Conservation (phyloP, 2,329 filamentous ascomycete species). For the Knoxdaviesia proteae region DNA sequence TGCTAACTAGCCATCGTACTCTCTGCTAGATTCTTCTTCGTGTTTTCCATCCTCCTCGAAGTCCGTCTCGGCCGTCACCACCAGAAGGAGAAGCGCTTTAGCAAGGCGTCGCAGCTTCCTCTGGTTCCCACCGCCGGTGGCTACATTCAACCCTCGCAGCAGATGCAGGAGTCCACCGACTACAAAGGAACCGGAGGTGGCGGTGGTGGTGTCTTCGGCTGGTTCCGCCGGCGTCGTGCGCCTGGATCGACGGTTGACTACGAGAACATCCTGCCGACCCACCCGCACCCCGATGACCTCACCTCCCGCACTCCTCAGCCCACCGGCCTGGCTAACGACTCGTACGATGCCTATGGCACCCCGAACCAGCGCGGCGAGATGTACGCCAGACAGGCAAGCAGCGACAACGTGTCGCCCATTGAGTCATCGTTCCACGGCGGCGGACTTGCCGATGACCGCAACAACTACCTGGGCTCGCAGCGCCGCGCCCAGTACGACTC, state of each 20-base stretch:
- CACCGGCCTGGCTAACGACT: no score
- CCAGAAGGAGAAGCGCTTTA: conserved; percentile 45
- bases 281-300: conserved; percentile 19
- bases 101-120: background rate
- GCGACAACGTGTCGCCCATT: background rate
- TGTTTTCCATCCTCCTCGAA: conserved; percentile 50
- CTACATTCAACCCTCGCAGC: no score
- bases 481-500: conserved; percentile 2
- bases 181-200: no score
- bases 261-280: conserved; percentile 16
- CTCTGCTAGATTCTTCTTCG: conserved; percentile 44
- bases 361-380: conserved; percentile 8
- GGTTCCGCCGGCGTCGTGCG: background rate
- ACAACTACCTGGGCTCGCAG: background rate
- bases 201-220: no score
- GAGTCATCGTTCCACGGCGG: no score
- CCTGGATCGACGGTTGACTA: conserved; percentile 6
- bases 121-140: no score
- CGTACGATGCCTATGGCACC: background rate
- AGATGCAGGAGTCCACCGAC: no score
- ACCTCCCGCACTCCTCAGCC: no score
- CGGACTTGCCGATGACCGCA: no score
- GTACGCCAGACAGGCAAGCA: background rate
- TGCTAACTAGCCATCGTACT: background rate
- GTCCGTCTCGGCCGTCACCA: conserved; percentile 47